Base-by-base conservation (phyloP, 2,329 filamentous ascomycete genomes). In the Calonectria montana region DNA sequence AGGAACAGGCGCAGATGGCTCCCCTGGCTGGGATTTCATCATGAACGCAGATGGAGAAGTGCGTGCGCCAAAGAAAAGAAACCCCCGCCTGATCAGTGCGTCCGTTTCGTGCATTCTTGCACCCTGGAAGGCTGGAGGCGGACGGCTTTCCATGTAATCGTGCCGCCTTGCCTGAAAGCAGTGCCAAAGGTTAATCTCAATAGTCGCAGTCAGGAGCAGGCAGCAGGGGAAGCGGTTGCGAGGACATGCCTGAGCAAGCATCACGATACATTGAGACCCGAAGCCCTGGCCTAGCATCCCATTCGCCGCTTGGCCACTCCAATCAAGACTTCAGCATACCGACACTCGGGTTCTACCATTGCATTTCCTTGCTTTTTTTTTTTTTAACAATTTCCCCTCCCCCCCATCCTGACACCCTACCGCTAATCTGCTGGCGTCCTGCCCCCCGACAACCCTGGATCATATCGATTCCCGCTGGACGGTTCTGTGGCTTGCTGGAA, bases 401-500 rank as follows among this genome's bases (percentile, higher is more conserved):
- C n/a, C n/a, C n/a, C n/a, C 48, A 21, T 65, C 61, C 55, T 67
- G 53, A 37, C 62, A 69, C 57, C 74, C 57, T 71, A 67, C 50
- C 48, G 59, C 70, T 61, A 66, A 61, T 61, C 64, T 31, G 62
- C 70, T 74, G 63, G 41, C 63, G 62, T 59, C 29, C 50, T 39
- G 57, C 55, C 66, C 70, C 65, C 65, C 41, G 65, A 71, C 73
- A 70, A 61, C 37, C 69, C 64, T 50, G 61, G 64, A 57, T 68
- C 69, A 63, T 73, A 74, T 74, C 48, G 70, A 65, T 73, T 73
- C 74, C 73, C 67, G 53, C 67, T 61, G 66, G 63, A 57, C 66
- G 76, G 73, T 73, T 76, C 62, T 73, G 75, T 78, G 72, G 77
- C 77, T 79, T 76, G 74, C 76, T 78, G 75, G 50, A 73, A 48